These are phyloP conservation scores for Penicillium sp. DNA, from an alignment of 2,329 filamentous ascomycete species.

Conservation along the genomic window DNA sequence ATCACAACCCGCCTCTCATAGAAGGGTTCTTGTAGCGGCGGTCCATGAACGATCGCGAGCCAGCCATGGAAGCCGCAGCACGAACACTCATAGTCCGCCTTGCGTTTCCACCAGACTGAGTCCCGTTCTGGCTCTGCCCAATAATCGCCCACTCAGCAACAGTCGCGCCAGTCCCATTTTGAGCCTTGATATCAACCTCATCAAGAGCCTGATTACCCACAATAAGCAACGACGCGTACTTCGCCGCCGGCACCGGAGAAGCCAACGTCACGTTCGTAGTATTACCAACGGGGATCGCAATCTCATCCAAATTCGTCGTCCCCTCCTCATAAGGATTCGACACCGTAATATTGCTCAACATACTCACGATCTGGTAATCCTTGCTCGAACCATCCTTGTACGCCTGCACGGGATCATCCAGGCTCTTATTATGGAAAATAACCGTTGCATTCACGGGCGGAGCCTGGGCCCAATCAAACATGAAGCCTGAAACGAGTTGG, in stretches of 20 bases:
- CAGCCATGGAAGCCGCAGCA: conserved; percentile 13
- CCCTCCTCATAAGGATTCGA: conserved; percentile 44
- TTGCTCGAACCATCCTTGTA: conserved; percentile 12
- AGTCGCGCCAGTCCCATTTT: conserved; percentile 49
- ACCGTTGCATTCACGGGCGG: conserved; percentile 60
- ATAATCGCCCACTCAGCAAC: conserved; percentile 55
- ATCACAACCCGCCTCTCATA: neutral
- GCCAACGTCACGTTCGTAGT: conserved; percentile 47
- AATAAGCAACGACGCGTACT: conserved; percentile 50
- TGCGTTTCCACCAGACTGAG: neutral
- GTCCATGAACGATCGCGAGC: conserved; percentile 12
- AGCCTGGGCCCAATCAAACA: conserved; percentile 63
- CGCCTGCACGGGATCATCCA: conserved; percentile 26
- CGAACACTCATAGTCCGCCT: conserved; percentile 24
- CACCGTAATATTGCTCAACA: conserved; percentile 38
- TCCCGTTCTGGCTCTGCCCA: conserved; percentile 19
- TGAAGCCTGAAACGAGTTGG: conserved; percentile 48
- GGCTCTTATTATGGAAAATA: conserved; percentile 57
- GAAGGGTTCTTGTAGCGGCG: conserved; percentile 5
- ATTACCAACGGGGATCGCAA: conserved; percentile 46
- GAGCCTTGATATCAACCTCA: conserved; percentile 33
- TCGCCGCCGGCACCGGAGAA: conserved; percentile 38
- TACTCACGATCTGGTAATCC: conserved; percentile 29
- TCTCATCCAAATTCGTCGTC: conserved; percentile 36
- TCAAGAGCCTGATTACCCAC: conserved; percentile 47